Evolutionary conservation across 1,139 yeast species (phyloP).

Genomic region (Sugiyamaella novakii): DNA sequence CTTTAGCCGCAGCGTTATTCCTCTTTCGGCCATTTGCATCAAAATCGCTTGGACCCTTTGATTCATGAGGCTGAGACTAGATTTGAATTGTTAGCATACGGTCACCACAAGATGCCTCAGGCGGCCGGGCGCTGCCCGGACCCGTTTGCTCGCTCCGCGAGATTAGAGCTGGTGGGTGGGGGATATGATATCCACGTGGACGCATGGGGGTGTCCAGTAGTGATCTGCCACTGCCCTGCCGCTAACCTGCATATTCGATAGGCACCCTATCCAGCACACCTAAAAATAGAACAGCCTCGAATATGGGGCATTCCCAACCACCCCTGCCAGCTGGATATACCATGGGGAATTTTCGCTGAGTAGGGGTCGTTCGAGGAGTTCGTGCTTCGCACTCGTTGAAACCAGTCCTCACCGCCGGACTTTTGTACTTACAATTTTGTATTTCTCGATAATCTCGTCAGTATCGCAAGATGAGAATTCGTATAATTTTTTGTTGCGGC

Average conservation of each 20-base stretch:
- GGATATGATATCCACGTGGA: no score
- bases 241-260: constrained; percentile 2
- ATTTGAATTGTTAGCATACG: background rate
- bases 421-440: constrained; percentile 47
- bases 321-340: no score
- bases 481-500: constrained; percentile 77
- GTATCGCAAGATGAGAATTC: constrained; percentile 80
- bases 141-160: no score
- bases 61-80: constrained; percentile 39
- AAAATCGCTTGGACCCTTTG: constrained; percentile 37
- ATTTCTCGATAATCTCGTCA: constrained; percentile 59
- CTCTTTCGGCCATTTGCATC: constrained; percentile 26
- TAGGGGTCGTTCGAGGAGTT: no score
- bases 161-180: no score
- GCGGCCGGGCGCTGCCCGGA: background rate
- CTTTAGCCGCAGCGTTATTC: constrained; percentile 23
- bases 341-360: background rate
- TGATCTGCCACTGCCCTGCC: no score
- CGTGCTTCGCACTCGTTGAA: no score
- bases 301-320: background rate
- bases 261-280: background rate
- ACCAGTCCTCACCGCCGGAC: no score
- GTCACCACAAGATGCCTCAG: no score
- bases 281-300: constrained; percentile 7
- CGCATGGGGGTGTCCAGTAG: no score